Evolutionary conservation across 108 stramenopile species (phyloP).

Genomic region (Epithemia pelagica): DNA sequence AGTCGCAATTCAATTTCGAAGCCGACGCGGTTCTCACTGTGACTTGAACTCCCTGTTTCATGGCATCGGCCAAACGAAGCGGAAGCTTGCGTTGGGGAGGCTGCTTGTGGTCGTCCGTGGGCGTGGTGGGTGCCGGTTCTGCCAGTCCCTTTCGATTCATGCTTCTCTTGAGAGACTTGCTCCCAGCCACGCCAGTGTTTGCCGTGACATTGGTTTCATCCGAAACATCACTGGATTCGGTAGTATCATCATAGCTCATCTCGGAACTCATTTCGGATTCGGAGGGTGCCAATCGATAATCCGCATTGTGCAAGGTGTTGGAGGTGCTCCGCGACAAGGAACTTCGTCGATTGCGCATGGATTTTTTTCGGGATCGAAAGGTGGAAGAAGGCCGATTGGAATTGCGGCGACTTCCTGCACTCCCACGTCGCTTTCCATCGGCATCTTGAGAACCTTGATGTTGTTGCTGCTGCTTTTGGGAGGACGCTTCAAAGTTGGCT

Average conservation of each 20-base stretch:
- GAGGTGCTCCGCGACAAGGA: neutral
- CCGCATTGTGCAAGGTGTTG: neutral
- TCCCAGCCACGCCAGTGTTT: neutral
- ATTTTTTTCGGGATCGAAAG: neutral
- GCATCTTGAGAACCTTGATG: neutral
- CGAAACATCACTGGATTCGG: neutral
- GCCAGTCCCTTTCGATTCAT: neutral
- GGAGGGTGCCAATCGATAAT: neutral
- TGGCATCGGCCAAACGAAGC: neutral
- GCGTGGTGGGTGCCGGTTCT: neutral
- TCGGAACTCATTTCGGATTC: neutral
- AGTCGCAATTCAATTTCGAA: neutral
- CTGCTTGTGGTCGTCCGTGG: neutral
- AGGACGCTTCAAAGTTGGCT: conserved; percentile 64
- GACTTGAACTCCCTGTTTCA: neutral
- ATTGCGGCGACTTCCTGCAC: neutral
- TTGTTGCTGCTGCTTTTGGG: conserved; percentile 20
- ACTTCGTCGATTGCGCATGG: neutral
- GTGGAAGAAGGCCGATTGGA: neutral
- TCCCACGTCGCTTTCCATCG: neutral
- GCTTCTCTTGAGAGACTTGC: neutral
- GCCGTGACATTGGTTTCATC: neutral
- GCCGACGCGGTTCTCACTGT: neutral
- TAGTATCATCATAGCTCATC: neutral
- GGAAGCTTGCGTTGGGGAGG: neutral